Evolutionary conservation across 768 basidiomycete genomes (phyloP), one percentile per base, ranked within the genome.

Genomic region (Lentinula boryana): DNA sequence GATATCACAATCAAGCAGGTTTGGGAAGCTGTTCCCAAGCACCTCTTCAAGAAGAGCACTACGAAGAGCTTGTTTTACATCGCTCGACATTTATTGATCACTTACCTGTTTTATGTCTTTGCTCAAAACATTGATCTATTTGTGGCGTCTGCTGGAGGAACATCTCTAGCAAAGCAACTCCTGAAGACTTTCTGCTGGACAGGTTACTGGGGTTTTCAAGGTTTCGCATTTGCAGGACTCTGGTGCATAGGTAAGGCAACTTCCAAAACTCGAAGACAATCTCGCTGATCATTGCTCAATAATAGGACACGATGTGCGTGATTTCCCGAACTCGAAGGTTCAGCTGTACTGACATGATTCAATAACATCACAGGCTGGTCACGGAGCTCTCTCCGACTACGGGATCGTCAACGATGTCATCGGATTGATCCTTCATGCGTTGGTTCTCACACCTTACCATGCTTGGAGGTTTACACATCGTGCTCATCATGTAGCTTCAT

Each of bases 381-480:
- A 83, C 60, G 76, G 77, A 51, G 77, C 80, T 6, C 71, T 83
- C 18, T 83, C 80, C 6, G 69, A 77, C 2, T 68, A 71, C 57
- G 60, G 66, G 4, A 65, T 66, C 59, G 65, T 78, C n/a, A 81
- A 80, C 65, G 62, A 70, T 31, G 61, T 71, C 7, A 59, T 79
- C 21, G 81, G 80, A 6, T 66, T 82, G 52, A 56, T 68, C 6
- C 71, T 80, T 13, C 80, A 81, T 65, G 76, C 76, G 1, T 78
- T 76, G 58, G 72, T 80, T n/a, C 67, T 80, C 44, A 83, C 84
- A 67, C 80, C 82, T 65, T 81, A 87, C 76, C 74, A 84, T 78
- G 72, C 87, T 71, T 86, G 89, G 89, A 78, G 82, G 64, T 72
- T 84, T 67, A 88, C 84, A 54, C 80, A 89, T 74, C 78, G 82